Evolutionary conservation across 768 basidiomycete species (phyloP).

Genomic region (Serendipita sp.): DNA sequence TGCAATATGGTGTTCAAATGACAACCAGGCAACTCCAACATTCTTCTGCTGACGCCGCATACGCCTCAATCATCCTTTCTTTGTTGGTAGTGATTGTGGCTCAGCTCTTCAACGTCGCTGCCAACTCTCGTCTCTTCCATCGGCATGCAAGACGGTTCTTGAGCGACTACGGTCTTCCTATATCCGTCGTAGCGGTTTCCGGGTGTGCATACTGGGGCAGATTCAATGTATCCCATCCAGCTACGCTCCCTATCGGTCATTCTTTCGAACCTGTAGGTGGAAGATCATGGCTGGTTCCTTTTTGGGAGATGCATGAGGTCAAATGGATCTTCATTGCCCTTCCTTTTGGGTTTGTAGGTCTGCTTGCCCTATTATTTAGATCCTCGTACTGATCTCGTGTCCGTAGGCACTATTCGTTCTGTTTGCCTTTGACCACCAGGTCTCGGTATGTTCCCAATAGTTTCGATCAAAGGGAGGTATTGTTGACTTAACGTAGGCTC

Average conservation of each 20-base stretch:
- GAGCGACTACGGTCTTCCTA: conserved; percentile 84
- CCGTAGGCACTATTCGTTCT: conserved; percentile 49
- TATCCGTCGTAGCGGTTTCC: conserved; percentile 59
- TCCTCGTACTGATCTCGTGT: not conserved
- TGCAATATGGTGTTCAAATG: conserved; percentile 81
- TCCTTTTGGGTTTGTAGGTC: conserved; percentile 61
- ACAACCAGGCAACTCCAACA: conserved; percentile 51
- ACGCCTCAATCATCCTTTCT: conserved; percentile 57
- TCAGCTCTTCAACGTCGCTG: conserved; percentile 55
- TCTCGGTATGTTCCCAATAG: conserved; percentile 43
- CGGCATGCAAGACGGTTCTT: conserved; percentile 58
- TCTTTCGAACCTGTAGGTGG: conserved; percentile 59
- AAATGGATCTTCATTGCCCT: conserved; percentile 84
- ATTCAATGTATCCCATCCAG: conserved; percentile 42
- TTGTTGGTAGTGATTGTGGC: conserved; percentile 59
- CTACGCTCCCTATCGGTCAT: conserved; percentile 49
- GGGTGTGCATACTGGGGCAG: conserved; percentile 78
- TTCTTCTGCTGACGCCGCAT: conserved; percentile 26
- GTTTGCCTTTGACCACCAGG: conserved; percentile 93
- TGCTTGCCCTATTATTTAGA: not conserved
- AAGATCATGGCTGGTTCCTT: conserved; percentile 68
- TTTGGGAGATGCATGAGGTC: conserved; percentile 64
- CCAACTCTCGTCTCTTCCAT: conserved; percentile 51
- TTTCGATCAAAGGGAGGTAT: not conserved
- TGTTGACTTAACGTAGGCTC: conserved; percentile 32